Percentiles rank a stretch among this genome's conserved stretches.
Conservation (phyloP, 176 grass and related monocot genomes). For the Aegilops longissima region DNA sequence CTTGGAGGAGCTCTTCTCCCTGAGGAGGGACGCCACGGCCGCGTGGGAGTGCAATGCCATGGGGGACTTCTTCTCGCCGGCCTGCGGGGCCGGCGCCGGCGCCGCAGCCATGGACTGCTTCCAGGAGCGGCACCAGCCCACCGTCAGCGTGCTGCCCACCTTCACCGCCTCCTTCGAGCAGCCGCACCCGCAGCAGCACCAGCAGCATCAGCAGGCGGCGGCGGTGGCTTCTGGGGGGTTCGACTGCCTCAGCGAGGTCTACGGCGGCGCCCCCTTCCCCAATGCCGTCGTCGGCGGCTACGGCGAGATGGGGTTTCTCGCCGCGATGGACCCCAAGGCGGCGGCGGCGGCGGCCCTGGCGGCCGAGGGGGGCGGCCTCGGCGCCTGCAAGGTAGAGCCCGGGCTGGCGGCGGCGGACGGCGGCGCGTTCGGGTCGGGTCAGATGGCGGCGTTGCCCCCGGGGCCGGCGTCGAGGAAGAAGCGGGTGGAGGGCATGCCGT, state of each 20-base stretch:
- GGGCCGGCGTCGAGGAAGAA: constrained; percentile 76
- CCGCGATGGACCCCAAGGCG: constrained; percentile 29
- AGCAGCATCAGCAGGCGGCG: neutral
- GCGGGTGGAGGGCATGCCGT: constrained; percentile 88
- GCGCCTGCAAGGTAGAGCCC: constrained; percentile 82
- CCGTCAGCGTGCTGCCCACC: constrained; percentile 49
- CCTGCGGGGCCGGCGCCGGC: constrained; percentile 5
- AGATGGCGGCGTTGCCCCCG: neutral
- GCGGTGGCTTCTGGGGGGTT: constrained; percentile 22
- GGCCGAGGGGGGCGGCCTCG: constrained; percentile 27
- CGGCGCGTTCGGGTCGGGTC: neutral
- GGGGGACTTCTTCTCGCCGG: constrained; percentile 76
- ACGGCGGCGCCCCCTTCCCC: constrained; percentile 42
- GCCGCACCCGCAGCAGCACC: neutral
- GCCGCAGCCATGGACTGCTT: constrained; percentile 62
- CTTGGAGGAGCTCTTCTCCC: constrained; percentile 82
- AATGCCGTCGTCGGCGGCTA: constrained; percentile 21
- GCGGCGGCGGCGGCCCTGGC: neutral
- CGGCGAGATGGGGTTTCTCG: constrained; percentile 60
- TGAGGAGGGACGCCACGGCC: constrained; percentile 46
- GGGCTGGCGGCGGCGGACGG: constrained; percentile 32
- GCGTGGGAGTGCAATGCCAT: constrained; percentile 76
- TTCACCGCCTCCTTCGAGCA: constrained; percentile 59
- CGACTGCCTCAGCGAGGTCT: constrained; percentile 82
- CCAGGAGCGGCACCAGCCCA: constrained; percentile 56